Percentiles rank a stretch among this genome's conserved stretches.
These are phyloP conservation scores for Amanita molliuscula DNA, from an alignment of 768 basidiomycete genomes.

Conservation along the genomic window DNA sequence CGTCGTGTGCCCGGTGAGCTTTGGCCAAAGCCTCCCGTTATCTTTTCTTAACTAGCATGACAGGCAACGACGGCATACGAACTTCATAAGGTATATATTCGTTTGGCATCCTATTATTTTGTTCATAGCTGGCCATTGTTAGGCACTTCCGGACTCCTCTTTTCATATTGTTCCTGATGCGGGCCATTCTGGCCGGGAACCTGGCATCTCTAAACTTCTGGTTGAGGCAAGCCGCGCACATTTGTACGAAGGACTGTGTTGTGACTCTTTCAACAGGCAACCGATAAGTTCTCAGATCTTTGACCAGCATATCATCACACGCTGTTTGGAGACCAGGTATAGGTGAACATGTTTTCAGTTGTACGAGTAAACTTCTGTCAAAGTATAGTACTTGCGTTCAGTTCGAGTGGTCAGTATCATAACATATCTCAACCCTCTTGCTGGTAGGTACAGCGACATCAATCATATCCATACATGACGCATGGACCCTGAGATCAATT, in stretches of 20 bases:
- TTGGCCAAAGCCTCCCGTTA: not conserved
- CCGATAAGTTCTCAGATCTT: slow-evolving; percentile 32
- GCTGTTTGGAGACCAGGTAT: not conserved
- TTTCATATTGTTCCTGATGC: slow-evolving; percentile 75
- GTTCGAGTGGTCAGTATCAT: no score
- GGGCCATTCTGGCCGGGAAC: slow-evolving; percentile 77
- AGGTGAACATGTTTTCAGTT: not conserved
- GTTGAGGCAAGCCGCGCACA: slow-evolving; percentile 39
- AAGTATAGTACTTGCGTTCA: no score
- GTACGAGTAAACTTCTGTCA: not conserved
- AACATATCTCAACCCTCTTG: no score
- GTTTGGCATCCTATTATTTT: not conserved
- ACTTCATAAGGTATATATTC: slow-evolving; percentile 49
- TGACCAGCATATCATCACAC: not conserved
- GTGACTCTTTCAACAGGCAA: slow-evolving; percentile 21
- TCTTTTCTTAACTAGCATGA: not conserved
- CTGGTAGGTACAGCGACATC: no score
- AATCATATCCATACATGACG: no score
- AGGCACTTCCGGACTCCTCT: slow-evolving; percentile 72
- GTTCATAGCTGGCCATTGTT: not conserved
- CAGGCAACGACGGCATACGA: slow-evolving; percentile 74
- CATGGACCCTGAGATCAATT: no score
- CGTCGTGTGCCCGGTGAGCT: slow-evolving; percentile 68
- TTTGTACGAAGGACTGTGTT: not conserved
- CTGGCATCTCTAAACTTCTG: slow-evolving; percentile 56